Evolutionary conservation across 257 asterid species (phyloP).

Genomic region (Penstemon newberryi): DNA sequence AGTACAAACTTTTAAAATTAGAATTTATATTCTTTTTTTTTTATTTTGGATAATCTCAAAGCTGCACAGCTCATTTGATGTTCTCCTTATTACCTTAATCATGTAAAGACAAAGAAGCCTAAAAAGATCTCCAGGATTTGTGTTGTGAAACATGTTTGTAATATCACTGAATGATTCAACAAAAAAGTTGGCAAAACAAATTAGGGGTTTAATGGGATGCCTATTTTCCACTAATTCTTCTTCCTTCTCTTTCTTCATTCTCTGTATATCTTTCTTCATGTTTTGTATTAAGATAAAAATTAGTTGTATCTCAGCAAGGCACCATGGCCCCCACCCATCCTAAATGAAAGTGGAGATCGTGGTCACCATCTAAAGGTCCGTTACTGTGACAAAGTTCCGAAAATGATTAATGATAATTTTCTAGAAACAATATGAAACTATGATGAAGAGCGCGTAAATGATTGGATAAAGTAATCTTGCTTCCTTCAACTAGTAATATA

Average conservation of each 20-base stretch:
- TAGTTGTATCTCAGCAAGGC: neutral
- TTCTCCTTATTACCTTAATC: neutral
- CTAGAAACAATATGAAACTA: slow-evolving; percentile 3
- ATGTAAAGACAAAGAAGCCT: slow-evolving; percentile 9
- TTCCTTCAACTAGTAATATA: slow-evolving; percentile 2
- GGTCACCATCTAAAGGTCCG: slow-evolving; percentile 13
- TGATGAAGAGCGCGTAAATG: neutral
- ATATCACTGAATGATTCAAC: neutral
- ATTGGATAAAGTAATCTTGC: neutral
- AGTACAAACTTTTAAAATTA: neutral
- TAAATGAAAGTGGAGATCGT: slow-evolving; percentile 3
- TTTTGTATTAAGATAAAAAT: slow-evolving; percentile 7
- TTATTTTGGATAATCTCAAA: neutral
- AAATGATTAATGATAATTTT: slow-evolving; percentile 2
- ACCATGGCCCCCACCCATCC: no score
- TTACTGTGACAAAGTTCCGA: slow-evolving; percentile 14
- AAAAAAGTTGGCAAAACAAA: neutral
- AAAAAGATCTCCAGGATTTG: neutral
- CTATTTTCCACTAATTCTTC: neutral
- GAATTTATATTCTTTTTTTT: neutral
- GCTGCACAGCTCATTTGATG: slow-evolving; percentile 1
- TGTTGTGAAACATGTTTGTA: neutral
- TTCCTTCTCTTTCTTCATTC: neutral
- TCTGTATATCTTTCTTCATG: neutral
- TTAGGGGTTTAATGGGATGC: neutral